phyloP scores from a whole-genome alignment of 169 alveolate genomes.

The Cryptosporidium viatorum region DNA sequence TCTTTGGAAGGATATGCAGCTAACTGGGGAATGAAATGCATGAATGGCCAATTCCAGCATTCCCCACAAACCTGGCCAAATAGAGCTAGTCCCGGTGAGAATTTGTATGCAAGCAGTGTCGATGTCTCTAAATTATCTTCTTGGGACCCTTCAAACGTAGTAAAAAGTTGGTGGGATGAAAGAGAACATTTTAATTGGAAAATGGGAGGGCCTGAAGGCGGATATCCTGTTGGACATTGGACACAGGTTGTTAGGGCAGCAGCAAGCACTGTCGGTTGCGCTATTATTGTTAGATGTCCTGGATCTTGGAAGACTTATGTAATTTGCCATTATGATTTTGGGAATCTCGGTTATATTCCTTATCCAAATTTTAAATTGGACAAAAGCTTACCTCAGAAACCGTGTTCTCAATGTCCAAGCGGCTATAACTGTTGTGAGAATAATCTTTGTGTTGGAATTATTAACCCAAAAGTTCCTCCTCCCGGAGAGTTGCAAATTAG shows the following conservation, averaged over 20 bases:
- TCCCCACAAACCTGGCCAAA: slow-evolving; percentile 77
- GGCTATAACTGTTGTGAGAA: slow-evolving; percentile 74
- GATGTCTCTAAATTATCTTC: slow-evolving; percentile 75
- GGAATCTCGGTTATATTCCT: slow-evolving; percentile 78
- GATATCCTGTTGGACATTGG: slow-evolving; percentile 80
- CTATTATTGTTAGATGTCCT: slow-evolving; percentile 79
- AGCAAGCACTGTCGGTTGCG: slow-evolving; percentile 81
- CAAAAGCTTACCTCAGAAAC: slow-evolving; percentile 57
- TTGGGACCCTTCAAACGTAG: slow-evolving; percentile 78
- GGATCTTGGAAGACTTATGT: slow-evolving; percentile 78
- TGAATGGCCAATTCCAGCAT: slow-evolving; percentile 75
- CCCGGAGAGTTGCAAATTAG: slow-evolving; percentile 45
- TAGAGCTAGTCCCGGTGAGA: slow-evolving; percentile 81
- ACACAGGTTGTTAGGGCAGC: slow-evolving; percentile 81
- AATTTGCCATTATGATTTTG: slow-evolving; percentile 80
- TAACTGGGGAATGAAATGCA: slow-evolving; percentile 77
- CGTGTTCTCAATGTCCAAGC: slow-evolving; percentile 74
- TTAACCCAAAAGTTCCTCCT: slow-evolving; percentile 65
- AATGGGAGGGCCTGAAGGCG: slow-evolving; percentile 74
- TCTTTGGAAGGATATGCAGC: slow-evolving; percentile 79
- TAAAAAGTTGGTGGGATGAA: slow-evolving; percentile 82
- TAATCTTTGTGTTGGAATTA: slow-evolving; percentile 71
- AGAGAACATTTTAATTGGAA: slow-evolving; percentile 79
- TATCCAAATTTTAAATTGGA: slow-evolving; percentile 69
- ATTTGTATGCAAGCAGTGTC: slow-evolving; percentile 76